Conservation (phyloP, 2,329 filamentous ascomycete genomes). For the Fusarium sp. region DNA sequence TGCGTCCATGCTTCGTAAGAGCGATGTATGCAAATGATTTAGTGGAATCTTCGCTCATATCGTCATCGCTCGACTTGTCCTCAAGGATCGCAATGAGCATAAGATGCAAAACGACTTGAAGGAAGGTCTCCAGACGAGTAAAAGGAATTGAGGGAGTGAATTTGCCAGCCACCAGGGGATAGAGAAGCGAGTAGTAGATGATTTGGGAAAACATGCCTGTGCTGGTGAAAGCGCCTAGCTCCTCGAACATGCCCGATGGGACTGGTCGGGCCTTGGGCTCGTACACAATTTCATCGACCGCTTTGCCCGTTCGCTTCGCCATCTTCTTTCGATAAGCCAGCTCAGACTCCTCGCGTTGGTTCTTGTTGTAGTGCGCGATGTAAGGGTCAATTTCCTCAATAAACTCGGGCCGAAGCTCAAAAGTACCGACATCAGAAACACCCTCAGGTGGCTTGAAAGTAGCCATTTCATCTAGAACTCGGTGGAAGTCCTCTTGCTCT, state of each 20-base stretch:
- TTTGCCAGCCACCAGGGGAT: conserved; percentile 76
- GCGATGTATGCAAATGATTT: conserved; percentile 80
- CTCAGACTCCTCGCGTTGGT: conserved; percentile 96
- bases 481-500: conserved; percentile 88
- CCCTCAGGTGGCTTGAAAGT: conserved; percentile 92
- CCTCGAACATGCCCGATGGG: conserved; percentile 78
- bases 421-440: conserved; percentile 90
- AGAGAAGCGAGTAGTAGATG: conserved; percentile 87
- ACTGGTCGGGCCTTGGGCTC: conserved; percentile 87
- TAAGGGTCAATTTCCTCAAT: conserved; percentile 94
- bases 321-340: conserved; percentile 87
- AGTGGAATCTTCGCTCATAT: conserved; percentile 58
- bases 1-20: conserved; percentile 71
- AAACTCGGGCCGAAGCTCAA: conserved; percentile 88
- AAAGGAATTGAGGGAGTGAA: conserved; percentile 79
- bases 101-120: conserved; percentile 91
- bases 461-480: conserved; percentile 86
- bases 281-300: conserved; percentile 85
- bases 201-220: conserved; percentile 90
- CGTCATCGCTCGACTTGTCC: conserved; percentile 72
- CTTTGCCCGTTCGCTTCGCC: conserved; percentile 86
- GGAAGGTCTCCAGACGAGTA: conserved; percentile 88
- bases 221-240: conserved; percentile 81
- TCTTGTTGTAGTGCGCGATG: conserved; percentile 95
- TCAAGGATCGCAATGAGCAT: conserved; percentile 87